These are phyloP conservation scores for Coniosporium uncinatum DNA, from an alignment of 2,329 filamentous ascomycete genomes.

Conservation along the genomic window DNA sequence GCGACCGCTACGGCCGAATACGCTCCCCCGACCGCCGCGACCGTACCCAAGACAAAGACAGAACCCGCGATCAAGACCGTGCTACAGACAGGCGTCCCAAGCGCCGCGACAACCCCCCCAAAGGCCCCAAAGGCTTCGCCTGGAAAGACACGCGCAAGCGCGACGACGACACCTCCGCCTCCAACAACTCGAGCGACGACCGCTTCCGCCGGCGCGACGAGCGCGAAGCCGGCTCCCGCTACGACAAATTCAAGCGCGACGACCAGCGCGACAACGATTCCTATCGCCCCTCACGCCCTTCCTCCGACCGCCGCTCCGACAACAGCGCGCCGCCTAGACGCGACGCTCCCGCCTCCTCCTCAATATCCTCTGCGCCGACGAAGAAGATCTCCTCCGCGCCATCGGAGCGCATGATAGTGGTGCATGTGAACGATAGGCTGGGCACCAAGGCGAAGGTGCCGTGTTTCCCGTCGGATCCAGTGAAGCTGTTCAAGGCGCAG, in stretches of 20 bases:
- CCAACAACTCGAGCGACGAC: background rate
- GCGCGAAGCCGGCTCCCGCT: background rate
- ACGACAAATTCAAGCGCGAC: background rate
- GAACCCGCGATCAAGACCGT: conserved; percentile 1
- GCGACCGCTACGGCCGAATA: background rate
- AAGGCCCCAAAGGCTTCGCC: conserved; percentile 18
- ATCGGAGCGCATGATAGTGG: conserved; percentile 70
- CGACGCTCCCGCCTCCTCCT: background rate
- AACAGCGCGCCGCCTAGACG: background rate
- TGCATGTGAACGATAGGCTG: conserved; percentile 90
- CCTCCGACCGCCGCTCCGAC: background rate
- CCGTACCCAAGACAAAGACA: background rate
- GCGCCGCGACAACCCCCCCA: background rate
- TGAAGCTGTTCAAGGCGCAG: conserved; percentile 70
- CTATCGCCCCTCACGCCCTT: background rate
- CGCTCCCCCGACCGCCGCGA: background rate
- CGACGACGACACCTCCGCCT: background rate
- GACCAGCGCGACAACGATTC: background rate
- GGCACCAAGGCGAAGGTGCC: conserved; percentile 95
- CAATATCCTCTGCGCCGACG: conserved; percentile 14
- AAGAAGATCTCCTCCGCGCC: conserved; percentile 12
- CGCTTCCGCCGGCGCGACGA: background rate
- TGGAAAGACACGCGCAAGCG: conserved; percentile 7
- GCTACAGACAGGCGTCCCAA: conserved; percentile 7
- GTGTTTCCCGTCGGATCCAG: conserved; percentile 75